Evolutionary conservation across 2,329 filamentous ascomycete species (phyloP), one percentile per base, ranked within the genome.

Genomic region (Xylogone sp.): DNA sequence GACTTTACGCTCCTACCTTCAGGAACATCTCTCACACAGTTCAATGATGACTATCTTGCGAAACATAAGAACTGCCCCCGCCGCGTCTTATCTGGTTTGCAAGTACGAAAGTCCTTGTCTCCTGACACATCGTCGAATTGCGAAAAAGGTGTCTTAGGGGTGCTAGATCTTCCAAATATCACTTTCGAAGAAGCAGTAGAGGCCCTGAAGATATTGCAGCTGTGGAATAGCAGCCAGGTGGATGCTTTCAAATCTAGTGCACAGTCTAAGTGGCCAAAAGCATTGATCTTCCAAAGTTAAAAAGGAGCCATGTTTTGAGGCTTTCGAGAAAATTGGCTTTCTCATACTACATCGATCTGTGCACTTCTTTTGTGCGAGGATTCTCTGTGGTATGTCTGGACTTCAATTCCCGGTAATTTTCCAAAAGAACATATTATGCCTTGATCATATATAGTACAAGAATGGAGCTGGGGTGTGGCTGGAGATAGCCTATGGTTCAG

Each of bases 1-100:
- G 83, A 85, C 57, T 88, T 92, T 59, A 81, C 79, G 31, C 73
- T 77, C 8, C 70, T 86, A 21, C 75, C 84, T 6, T 71, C 79
- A 9, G 78, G 79, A 24, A 69, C 75, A 19, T 77, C 86, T 47
- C 75, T 89, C 43, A 72, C 77, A 45, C 74, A 82, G 58, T 81
- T 78, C 71, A 93, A 92, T 68, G 74, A 84, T 39, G 77, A 81
- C 20, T 93, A 84, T 68, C 69, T 84, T 18, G 66, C 76, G 42
- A 75, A 79, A 58, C 78, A 93, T 71, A 80, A 81, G 58, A 68
- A 76, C 51, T 88, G 83, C 65, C 73, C 81, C 5, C 57, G 73
- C 16, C 83, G 90, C 63, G 73, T 86, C 3, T 79, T 88, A 50
- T 78, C 85, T 2, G 84, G 76, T 31, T 77, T 89, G 50, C 78